Conservation (phyloP, 495 filamentous ascomycete species). For the Xylaria cubensis region DNA sequence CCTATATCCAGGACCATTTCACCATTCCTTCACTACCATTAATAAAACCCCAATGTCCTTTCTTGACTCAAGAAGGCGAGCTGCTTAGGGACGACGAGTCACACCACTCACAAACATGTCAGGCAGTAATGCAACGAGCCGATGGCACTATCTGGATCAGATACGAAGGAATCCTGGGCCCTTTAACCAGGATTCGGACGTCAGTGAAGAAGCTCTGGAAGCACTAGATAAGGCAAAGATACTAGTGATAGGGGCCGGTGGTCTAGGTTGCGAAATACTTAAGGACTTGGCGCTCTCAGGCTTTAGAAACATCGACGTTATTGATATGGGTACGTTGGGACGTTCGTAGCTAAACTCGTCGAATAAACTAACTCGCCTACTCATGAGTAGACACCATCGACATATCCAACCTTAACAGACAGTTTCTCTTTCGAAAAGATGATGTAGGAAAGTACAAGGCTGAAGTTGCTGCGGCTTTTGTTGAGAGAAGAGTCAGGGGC, state of each 20-base stretch:
- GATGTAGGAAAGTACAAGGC: slow-evolving; percentile 97
- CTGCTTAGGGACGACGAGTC: neutral
- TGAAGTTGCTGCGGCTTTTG: slow-evolving; percentile 88
- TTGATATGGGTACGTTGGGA: slow-evolving; percentile 78
- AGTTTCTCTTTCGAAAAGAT: slow-evolving; percentile 91
- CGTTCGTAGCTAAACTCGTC: slow-evolving; percentile 28
- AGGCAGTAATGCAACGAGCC: slow-evolving; percentile 36
- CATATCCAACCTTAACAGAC: slow-evolving; percentile 96
- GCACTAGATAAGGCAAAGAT: slow-evolving; percentile 71
- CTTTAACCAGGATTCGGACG: slow-evolving; percentile 72
- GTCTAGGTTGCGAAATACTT: slow-evolving; percentile 93
- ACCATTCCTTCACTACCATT: too few relatives aligned
- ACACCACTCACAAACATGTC: slow-evolving; percentile 23
- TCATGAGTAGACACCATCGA: slow-evolving; percentile 82
- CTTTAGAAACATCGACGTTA: slow-evolving; percentile 97
- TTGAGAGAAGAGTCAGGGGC: slow-evolving; percentile 84
- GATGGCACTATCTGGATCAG: slow-evolving; percentile 78
- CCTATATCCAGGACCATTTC: neutral
- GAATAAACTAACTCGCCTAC: slow-evolving; percentile 34
- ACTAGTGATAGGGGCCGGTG: slow-evolving; percentile 86
- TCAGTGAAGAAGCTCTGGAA: slow-evolving; percentile 66
- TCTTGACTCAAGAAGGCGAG: neutral
- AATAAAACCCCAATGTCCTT: neutral
- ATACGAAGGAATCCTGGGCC: slow-evolving; percentile 79
- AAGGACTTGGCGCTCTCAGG: slow-evolving; percentile 96